Evolutionary conservation across 176 grass and related monocot species (phyloP).

Genomic region (Cenchrus purpureus): DNA sequence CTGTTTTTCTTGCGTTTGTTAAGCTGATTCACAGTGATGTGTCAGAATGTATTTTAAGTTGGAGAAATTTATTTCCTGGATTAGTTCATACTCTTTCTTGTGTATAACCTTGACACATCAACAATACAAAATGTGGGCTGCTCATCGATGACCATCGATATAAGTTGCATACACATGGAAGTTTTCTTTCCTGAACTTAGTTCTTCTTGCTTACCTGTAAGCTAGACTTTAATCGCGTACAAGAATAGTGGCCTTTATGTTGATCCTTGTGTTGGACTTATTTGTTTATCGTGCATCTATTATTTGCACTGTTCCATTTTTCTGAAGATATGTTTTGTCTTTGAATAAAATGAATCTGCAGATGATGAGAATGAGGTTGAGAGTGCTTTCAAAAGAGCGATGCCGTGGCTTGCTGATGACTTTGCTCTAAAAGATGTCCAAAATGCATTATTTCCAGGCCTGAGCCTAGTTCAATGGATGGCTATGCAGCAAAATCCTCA

Average conservation of each 20-base stretch:
- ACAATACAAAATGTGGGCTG: neutral
- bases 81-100: conserved; percentile 18
- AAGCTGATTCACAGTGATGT: neutral
- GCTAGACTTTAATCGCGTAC: neutral
- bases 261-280: neutral
- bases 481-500: conserved; percentile 95
- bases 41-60: neutral
- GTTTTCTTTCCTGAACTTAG: neutral
- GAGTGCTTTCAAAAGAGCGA: conserved; percentile 86
- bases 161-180: conserved; percentile 7
- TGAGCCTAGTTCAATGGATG: conserved; percentile 97
- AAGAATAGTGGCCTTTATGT: neutral
- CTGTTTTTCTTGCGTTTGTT: conserved; percentile 10
- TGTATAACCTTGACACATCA: conserved; percentile 19
- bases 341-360: conserved; percentile 56
- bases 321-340: neutral
- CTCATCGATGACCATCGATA: conserved; percentile 9
- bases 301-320: conserved; percentile 22
- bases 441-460: conserved; percentile 81
- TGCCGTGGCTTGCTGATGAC: conserved; percentile 93
- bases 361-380: conserved; percentile 90
- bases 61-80: conserved; percentile 17
- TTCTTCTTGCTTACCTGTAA: conserved; percentile 30
- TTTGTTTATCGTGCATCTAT: neutral
- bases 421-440: conserved; percentile 91